Conservation (phyloP, 192 early-diverging fungal genomes). For the Coemansia sp. region DNA sequence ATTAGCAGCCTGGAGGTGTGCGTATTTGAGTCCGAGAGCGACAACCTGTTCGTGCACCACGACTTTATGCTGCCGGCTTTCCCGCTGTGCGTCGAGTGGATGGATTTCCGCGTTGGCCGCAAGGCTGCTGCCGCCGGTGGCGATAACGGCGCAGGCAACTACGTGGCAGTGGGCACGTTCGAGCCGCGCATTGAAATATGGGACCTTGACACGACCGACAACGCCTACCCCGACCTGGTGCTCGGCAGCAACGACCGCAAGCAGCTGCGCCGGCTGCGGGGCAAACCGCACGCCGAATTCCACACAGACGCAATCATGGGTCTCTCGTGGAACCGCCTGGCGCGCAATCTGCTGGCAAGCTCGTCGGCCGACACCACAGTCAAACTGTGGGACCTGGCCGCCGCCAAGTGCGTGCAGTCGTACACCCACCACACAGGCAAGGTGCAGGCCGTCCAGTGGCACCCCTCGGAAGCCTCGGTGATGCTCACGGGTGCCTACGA, state of each 20-base stretch:
- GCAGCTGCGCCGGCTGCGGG: constrained; percentile 22
- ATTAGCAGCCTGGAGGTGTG: constrained; percentile 95
- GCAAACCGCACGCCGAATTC: constrained; percentile 66
- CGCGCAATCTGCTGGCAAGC: constrained; percentile 75
- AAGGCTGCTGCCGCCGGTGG: constrained; percentile 50
- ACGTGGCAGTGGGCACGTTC: constrained; percentile 95
- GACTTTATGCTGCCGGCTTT: constrained; percentile 97
- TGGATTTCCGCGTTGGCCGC: constrained; percentile 82
- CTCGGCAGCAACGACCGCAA: constrained; percentile 60
- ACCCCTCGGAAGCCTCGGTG: constrained; percentile 81
- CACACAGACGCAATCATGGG: constrained; percentile 96
- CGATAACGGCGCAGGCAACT: constrained; percentile 63
- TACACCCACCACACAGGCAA: constrained; percentile 87
- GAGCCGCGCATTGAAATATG: constrained; percentile 98
- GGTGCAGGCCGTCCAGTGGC: constrained; percentile 91
- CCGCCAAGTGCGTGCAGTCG: constrained; percentile 67
- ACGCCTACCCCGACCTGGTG: constrained; percentile 87
- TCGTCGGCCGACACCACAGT: constrained; percentile 96
- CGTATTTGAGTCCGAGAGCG: constrained; percentile 74
- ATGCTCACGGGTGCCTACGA: constrained; percentile 93
- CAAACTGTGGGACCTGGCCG: constrained; percentile 95
- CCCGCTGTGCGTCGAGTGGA: constrained; percentile 93
- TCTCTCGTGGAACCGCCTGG: constrained; percentile 84
- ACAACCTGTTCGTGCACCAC: constrained; percentile 96
- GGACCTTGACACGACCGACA: constrained; percentile 91